Evolutionary conservation across 345 rosid species (phyloP).

Genomic region (Gossypium thurberi): DNA sequence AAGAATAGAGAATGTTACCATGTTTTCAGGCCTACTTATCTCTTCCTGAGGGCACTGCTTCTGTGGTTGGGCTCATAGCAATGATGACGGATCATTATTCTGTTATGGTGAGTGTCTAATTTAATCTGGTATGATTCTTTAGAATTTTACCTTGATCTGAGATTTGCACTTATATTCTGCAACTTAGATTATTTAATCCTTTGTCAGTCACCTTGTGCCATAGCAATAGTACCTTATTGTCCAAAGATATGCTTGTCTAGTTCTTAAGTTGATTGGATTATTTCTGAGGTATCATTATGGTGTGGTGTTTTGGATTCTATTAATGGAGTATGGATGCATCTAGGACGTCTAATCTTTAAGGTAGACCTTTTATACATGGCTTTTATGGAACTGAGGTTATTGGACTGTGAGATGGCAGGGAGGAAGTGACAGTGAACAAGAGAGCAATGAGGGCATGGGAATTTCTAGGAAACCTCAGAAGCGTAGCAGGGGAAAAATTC

Average conservation of each 20-base stretch:
- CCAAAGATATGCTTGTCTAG: neutral
- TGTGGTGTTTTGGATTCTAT: neutral
- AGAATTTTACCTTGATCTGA: constrained; percentile 4
- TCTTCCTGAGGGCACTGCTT: constrained; percentile 83
- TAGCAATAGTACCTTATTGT: neutral
- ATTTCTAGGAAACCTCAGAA: constrained; percentile 45
- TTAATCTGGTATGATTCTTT: neutral
- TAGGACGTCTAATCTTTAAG: neutral
- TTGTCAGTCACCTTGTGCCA: neutral
- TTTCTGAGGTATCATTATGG: neutral
- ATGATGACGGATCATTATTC: constrained; percentile 88
- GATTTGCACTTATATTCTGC: neutral
- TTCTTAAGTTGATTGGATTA: neutral
- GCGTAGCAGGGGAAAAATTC: constrained; percentile 39
- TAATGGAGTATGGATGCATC: neutral
- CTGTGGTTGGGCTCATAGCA: constrained; percentile 73
- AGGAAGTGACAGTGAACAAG: constrained; percentile 73
- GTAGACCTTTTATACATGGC: neutral
- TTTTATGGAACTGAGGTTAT: constrained; percentile 16
- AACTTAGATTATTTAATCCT: neutral
- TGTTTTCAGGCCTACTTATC: constrained; percentile 78
- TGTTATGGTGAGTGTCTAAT: constrained; percentile 42
- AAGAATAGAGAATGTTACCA: neutral
- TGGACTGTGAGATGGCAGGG: constrained; percentile 38
- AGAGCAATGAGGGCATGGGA: constrained; percentile 38